Evolutionary conservation across 2,329 filamentous ascomycete genomes (phyloP), one percentile per base, ranked within the genome.

Genomic region (Pseudogymnoascus sp.): DNA sequence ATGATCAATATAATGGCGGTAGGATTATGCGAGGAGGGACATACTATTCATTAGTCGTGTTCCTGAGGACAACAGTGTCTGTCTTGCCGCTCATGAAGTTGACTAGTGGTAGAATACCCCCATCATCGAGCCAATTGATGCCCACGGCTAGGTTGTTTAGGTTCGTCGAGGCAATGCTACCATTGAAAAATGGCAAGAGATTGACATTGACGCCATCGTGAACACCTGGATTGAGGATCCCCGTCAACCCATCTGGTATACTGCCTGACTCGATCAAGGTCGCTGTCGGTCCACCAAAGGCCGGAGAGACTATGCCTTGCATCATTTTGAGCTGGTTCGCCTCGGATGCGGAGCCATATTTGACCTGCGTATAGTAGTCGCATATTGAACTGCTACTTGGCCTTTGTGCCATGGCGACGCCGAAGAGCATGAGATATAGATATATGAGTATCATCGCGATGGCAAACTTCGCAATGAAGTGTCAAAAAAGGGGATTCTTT

Each of bases 71-170:
- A 8, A 72, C 64, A 5, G 37, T 67, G 2, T 62, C 23, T 6
- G 70, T 67, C 10, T 66, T 63, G 11, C 69, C 69, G 16, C 66
- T 71, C 36, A 73, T 45, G 61, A 70, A 74, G 12, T 63, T 64
- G 5, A 64, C 36, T 7, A 74, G 64, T 1, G 73, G 73, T 8
- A 37, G 60, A 1, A 66, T 64, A 14, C 69, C 71, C 16, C 73
- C 73, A n/a, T 70, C 72, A 62, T 74, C 71, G 4, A 74, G 64
- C 72, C 72, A 74, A 67, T 73, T 63, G 23, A 73, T 66, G 4
- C 63, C 66, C 8, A 69, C 67, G 2, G 71, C 65, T 61, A 65
- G 62, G 47, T 71, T 70, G 23, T 73, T 73, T 10, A 71, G 54
- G 40, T 73, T 74, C 11, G 73, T 70, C 8, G 71, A 71, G 7